Evolutionary conservation across 495 filamentous ascomycete species (phyloP).

Genomic region (Penicillium ucsense): DNA sequence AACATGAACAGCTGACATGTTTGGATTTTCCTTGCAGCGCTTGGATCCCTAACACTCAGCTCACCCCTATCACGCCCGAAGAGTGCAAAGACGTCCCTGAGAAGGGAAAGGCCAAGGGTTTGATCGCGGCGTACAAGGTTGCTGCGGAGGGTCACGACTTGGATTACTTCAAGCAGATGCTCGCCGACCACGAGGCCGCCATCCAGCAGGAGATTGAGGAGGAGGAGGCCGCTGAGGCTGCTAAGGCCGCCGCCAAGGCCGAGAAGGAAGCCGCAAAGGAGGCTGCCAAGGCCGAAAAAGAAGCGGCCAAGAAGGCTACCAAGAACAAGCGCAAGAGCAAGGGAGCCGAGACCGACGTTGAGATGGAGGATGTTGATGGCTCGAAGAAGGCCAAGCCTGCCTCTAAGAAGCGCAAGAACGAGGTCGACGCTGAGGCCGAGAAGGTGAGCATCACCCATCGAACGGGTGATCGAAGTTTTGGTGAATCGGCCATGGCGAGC

Average conservation of each 20-base stretch:
- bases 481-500: not conserved
- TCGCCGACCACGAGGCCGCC: constrained; percentile 49
- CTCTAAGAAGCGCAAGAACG: constrained; percentile 61
- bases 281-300: constrained; percentile 47
- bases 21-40: constrained; percentile 42
- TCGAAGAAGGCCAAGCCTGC: constrained; percentile 40
- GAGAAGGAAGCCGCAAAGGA: constrained; percentile 34
- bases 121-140: constrained; percentile 63
- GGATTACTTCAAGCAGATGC: constrained; percentile 64
- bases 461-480: not conserved
- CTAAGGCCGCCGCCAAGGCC: constrained; percentile 50
- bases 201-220: constrained; percentile 54
- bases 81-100: constrained; percentile 52
- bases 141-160: constrained; percentile 64
- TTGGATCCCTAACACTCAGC: constrained; percentile 73
- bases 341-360: constrained; percentile 55
- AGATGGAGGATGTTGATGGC: constrained; percentile 62
- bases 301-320: constrained; percentile 40
- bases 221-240: constrained; percentile 44
- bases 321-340: constrained; percentile 58
- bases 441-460: constrained; percentile 43
- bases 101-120: constrained; percentile 63
- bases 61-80: constrained; percentile 63
- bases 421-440: constrained; percentile 53
- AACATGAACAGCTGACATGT: constrained; percentile 4